These are phyloP conservation scores for Globisporangium iwayamae DNA, from an alignment of 352 stramenopile genomes.

Conservation along the genomic window DNA sequence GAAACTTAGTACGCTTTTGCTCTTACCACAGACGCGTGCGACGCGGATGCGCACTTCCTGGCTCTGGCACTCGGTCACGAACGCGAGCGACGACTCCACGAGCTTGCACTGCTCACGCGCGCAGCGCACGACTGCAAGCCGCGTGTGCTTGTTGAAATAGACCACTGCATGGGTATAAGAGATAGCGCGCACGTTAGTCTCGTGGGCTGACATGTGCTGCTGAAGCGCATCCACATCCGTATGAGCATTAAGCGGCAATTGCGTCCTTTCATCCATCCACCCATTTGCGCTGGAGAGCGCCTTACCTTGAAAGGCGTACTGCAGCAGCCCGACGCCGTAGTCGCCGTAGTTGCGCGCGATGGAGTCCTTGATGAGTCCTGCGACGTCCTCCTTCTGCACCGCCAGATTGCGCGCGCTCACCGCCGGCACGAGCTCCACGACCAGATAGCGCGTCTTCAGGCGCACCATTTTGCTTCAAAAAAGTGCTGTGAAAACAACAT, in stretches of 20 bases:
- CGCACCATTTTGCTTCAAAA: conserved; percentile 47
- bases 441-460: conserved; percentile 73
- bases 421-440: conserved; percentile 44
- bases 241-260: background rate
- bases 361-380: conserved; percentile 51
- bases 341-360: conserved; percentile 68
- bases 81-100: conserved; percentile 70
- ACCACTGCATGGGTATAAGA: conserved; percentile 31
- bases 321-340: conserved; percentile 54
- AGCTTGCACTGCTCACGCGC: conserved; percentile 67
- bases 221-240: background rate
- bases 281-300: background rate
- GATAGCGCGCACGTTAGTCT: background rate
- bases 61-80: conserved; percentile 55
- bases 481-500: background rate
- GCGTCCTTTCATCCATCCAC: background rate
- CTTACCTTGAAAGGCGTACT: conserved; percentile 80
- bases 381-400: conserved; percentile 61
- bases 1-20: too few species aligned
- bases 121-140: conserved; percentile 54
- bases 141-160: conserved; percentile 58
- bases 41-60: conserved; percentile 67
- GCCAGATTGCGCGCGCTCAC: conserved; percentile 36
- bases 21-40: conserved; percentile 62
- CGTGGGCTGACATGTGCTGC: background rate